A percentile compares a stretch with the other conserved stretches of the same genome.
These are phyloP conservation scores for Rhinocladiella similis DNA, from an alignment of 2,329 filamentous ascomycete genomes.

Conservation along the genomic window DNA sequence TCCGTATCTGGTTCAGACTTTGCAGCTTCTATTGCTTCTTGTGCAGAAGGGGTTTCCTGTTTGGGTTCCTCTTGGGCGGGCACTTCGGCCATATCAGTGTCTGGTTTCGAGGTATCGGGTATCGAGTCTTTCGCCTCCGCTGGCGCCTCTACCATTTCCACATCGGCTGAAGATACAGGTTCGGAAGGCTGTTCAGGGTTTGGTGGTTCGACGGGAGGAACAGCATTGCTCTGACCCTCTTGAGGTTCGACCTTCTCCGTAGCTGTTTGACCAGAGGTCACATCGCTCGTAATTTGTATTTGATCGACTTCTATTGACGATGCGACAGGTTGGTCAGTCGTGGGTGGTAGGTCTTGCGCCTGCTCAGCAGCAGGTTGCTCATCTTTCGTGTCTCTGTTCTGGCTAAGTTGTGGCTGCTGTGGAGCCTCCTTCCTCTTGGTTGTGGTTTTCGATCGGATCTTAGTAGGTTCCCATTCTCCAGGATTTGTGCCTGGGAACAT, in stretches of 20 bases:
- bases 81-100: neutral
- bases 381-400: neutral
- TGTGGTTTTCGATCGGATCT: conserved; percentile 60
- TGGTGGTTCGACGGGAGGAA: neutral
- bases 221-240: neutral
- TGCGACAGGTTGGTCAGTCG: conserved; percentile 24
- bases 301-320: too few relatives aligned
- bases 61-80: conserved; percentile 6
- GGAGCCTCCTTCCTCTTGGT: conserved; percentile 7
- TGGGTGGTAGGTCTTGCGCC: conserved; percentile 37
- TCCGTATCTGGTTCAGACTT: conserved; percentile 8
- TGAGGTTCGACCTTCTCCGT: neutral
- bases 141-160: conserved; percentile 48
- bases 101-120: conserved; percentile 7
- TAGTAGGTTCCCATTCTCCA: conserved; percentile 78
- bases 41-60: conserved; percentile 38
- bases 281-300: neutral
- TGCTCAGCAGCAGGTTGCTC: conserved; percentile 36
- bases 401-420: conserved; percentile 2
- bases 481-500: conserved; percentile 83
- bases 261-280: conserved; percentile 4
- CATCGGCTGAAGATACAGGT: conserved; percentile 32
- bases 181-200: conserved; percentile 40
- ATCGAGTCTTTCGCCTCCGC: conserved; percentile 27
- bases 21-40: conserved; percentile 23